Conservation (phyloP, 495 filamentous ascomycete genomes). For the Trichoderma virens region DNA sequence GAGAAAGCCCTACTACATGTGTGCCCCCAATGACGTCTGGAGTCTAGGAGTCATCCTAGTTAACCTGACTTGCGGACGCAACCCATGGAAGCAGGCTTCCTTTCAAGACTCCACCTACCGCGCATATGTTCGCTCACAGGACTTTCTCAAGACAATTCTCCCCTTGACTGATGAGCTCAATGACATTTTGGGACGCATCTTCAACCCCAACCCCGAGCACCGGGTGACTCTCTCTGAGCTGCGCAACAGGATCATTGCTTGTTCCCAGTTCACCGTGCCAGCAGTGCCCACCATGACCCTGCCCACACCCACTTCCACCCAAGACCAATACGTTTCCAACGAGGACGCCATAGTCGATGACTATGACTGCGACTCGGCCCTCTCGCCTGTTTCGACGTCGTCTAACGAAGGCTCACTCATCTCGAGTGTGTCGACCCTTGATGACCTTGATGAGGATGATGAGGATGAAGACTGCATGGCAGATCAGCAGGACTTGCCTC, state of each 20-base stretch:
- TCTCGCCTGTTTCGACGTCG: conserved; percentile 33
- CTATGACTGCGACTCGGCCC: conserved; percentile 27
- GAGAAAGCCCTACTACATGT: conserved; percentile 76
- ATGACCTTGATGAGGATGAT: conserved; percentile 35
- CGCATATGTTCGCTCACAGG: conserved; percentile 77
- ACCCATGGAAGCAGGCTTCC: conserved; percentile 96
- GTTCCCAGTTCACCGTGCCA: conserved; percentile 62
- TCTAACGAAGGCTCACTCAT: conserved; percentile 39
- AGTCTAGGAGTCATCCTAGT: conserved; percentile 94
- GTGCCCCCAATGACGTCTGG: conserved; percentile 96
- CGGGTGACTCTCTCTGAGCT: conserved; percentile 82
- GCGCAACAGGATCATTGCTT: conserved; percentile 65
- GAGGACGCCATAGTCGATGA: conserved; percentile 32
- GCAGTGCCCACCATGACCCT: conserved; percentile 14
- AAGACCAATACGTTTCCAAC: conserved; percentile 37
- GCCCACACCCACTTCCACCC: conserved; percentile 31
- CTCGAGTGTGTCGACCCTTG: conserved; percentile 38
- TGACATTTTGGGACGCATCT: conserved; percentile 78
- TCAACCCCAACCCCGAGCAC: conserved; percentile 79
- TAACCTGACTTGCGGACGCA: conserved; percentile 95
- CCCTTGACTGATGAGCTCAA: conserved; percentile 88
- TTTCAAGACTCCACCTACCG: conserved; percentile 91
- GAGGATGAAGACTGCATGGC: conserved; percentile 20
- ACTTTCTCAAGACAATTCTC: conserved; percentile 87
- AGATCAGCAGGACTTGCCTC: conserved; percentile 21